Evolutionary conservation across 2,329 filamentous ascomycete species (phyloP), one percentile per base, ranked within the genome.

Genomic region (Biscogniauxia mediterranea): DNA sequence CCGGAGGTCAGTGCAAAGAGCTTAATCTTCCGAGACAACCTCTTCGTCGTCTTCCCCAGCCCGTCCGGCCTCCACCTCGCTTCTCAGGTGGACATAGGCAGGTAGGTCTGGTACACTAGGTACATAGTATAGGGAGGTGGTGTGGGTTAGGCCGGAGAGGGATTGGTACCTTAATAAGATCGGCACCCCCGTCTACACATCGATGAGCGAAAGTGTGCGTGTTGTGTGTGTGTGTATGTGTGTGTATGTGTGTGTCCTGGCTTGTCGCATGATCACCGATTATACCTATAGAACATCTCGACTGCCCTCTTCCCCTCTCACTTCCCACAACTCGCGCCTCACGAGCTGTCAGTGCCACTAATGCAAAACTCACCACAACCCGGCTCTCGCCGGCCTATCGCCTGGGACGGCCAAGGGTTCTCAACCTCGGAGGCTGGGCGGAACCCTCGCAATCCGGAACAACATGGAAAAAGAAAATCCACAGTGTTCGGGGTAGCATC

Each of bases 301-400:
- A 54, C 49, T 4, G 19, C 55, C 55, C 21, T 59, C 63, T 63
- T 60, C 58, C 62, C 62, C 55, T n/a, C 62, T 60, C 55, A 58
- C 61, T 61, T 61, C 60, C 55, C 57, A 61, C 56, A 50, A 59
- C 54, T 56, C 52, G 52, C 51, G 49, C 52, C 55, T 59, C 60
- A 62, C 58, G 50, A 62, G 56, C 61, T 63, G 57, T 65, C 63
- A 64, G 38, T 63, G 61, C 57, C 60, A 61, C 59, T 62, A 56
- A 64, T 67, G 65, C 65, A 64, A 52, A 51, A 46, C 56, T 58
- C 42, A 28, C 19, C 58, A 58, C 38, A 62, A 61, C 56, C 60
- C 57, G 61, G 60, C 61, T 59, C 58, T 55, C 55, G 54, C 61
- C 58, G 59, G 57, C 58, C 61, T 62, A 54, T 61, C 54, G 60